Percentiles rank a stretch among this genome's conserved stretches.
These are phyloP conservation scores for Flaveria trinervia DNA, from an alignment of 129 eudicot genomes.

Conservation along the genomic window DNA sequence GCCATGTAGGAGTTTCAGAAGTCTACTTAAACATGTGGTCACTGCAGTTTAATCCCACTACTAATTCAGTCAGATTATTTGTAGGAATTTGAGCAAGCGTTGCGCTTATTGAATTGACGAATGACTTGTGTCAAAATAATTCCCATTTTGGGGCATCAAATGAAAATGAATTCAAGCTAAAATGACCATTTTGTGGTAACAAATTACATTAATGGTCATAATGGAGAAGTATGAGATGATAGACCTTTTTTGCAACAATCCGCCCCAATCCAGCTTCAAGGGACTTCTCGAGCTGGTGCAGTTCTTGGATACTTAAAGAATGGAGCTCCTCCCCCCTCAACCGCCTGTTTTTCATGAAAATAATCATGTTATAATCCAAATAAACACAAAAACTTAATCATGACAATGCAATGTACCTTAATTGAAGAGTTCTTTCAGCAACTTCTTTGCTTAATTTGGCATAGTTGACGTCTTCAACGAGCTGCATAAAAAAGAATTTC, in stretches of 20 bases:
- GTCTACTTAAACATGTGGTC: not conserved
- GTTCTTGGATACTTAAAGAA: constrained; percentile 65
- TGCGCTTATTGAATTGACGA: not conserved
- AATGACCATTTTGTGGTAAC: constrained; percentile 2
- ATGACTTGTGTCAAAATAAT: not conserved
- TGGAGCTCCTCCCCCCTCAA: constrained; percentile 97
- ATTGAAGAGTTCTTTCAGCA: constrained; percentile 69
- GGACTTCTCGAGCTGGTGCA: constrained; percentile 72
- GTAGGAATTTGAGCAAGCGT: not conserved
- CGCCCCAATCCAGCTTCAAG: constrained; percentile 79
- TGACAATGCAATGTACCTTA: constrained; percentile 53
- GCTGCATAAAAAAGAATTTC: constrained; percentile 50
- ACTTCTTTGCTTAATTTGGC: constrained; percentile 79
- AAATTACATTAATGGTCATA: constrained; percentile 7
- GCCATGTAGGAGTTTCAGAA: not conserved
- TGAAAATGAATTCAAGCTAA: not conserved
- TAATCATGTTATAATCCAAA: not conserved
- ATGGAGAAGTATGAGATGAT: not conserved
- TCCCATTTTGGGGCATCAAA: not conserved
- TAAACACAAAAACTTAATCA: not conserved
- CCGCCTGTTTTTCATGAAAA: constrained; percentile 48
- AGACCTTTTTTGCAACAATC: constrained; percentile 76
- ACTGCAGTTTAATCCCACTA: not conserved
- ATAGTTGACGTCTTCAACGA: constrained; percentile 71
- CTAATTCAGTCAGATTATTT: not conserved